Base-by-base conservation (phyloP, 176 grass and related monocot species). In the Pontederia crassipes region DNA sequence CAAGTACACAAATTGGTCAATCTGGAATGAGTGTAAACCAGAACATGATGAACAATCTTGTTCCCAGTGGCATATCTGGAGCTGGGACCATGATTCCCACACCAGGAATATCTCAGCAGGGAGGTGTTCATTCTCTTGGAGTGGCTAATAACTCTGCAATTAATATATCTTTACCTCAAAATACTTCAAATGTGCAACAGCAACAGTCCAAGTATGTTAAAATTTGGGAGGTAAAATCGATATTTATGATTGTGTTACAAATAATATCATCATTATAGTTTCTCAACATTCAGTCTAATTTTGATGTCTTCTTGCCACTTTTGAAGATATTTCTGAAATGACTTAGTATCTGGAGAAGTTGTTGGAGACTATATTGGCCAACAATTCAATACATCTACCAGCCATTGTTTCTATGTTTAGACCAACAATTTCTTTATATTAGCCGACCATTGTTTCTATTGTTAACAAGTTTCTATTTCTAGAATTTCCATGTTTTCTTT, bases 211-310 rank as follows among this genome's bases (percentile, higher is more conserved):
- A 98, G 62, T 98, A 98, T 79, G 72, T 92, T 65, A 92, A 77
- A 85, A 98, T 98, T 75, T 98, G 93, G 93, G 93, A 98, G 93
- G 93, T 98, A 85, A 61, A 11, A 10, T 45, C 62, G 24, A 27
- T 64, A 3, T 52, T 47, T n/a, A 17, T 0, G 6, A 40, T 40
- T 40, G 32, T 40, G 32, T 40, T 40, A 7, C 32, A 40, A 40
- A 40, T 40, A 40, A 40, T 40, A 40, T 40, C 4, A 40, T 40
- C 32, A 40, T 40, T 40, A 40, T 40, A 1, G 32, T 40, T 40
- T 40, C 2, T 40, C 32, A 40, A 40, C 6, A 4, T 40, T 40
- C 6, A 40, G 2, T 40, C 32, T 40, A 40, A 7, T 40, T 40
- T 40, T 40, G 32, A 40, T 40, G 32, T 40, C 6, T 40, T 40